These are phyloP conservation scores for Cyclotella cryptica DNA, from an alignment of 108 stramenopile genomes.

Conservation along the genomic window DNA sequence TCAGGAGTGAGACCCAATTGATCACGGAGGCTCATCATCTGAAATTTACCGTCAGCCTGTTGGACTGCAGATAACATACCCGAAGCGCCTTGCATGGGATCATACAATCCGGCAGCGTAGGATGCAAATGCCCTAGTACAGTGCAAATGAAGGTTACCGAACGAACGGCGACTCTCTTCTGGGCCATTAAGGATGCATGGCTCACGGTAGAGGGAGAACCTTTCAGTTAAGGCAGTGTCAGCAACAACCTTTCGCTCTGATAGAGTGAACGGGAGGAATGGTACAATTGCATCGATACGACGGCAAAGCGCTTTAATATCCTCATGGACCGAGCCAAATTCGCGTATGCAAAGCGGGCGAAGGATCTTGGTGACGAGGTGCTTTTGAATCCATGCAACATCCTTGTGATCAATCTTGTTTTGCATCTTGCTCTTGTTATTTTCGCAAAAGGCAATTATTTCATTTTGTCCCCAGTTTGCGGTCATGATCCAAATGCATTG, in stretches of 20 bases:
- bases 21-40: conserved; percentile 8
- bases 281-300: conserved; percentile 9
- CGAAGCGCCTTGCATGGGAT: conserved; percentile 1
- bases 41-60: conserved; percentile 12
- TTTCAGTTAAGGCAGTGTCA: neutral
- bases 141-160: neutral
- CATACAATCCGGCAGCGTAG: conserved; percentile 8
- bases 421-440: conserved; percentile 10
- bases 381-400: conserved; percentile 15
- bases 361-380: neutral
- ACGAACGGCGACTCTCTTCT: conserved; percentile 5
- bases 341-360: neutral
- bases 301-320: conserved; percentile 1
- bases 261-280: conserved; percentile 6
- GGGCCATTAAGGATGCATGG: conserved; percentile 12
- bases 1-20: conserved; percentile 9
- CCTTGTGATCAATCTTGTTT: conserved; percentile 12
- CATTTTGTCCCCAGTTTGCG: conserved; percentile 1
- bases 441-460: conserved; percentile 17
- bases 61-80: neutral
- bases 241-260: conserved; percentile 8
- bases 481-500: conserved; percentile 13
- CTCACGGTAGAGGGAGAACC: conserved; percentile 9
- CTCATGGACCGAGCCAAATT: neutral
- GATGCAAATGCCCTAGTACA: conserved; percentile 5